phyloP scores from a whole-genome alignment of 140 eudicot species.

The Stevia rebaudiana region DNA sequence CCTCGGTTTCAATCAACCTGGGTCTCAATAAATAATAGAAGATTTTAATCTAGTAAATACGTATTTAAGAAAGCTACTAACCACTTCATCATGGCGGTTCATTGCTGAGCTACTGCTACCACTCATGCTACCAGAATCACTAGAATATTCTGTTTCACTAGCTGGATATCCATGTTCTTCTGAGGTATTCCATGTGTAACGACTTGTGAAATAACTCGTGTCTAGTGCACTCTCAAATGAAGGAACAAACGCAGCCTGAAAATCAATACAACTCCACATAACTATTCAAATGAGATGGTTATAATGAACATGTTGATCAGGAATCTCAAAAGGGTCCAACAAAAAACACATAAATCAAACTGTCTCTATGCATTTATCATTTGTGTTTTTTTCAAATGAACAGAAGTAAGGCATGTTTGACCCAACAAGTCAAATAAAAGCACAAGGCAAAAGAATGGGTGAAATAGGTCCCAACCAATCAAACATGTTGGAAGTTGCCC shows the following conservation, averaged over 20 bases:
- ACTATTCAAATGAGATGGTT: background rate
- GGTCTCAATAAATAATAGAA: background rate
- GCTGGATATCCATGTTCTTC: slow-evolving; percentile 59
- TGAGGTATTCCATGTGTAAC: slow-evolving; percentile 86
- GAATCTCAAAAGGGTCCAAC: background rate
- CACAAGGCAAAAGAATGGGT: background rate
- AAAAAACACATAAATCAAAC: background rate
- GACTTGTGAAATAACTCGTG: slow-evolving; percentile 96
- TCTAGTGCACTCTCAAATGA: slow-evolving; percentile 87
- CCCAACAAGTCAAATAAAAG: background rate
- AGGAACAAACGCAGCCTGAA: slow-evolving; percentile 96
- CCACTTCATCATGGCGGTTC: slow-evolving; percentile 86
- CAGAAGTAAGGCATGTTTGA: background rate
- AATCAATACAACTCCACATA: background rate
- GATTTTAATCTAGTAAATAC: background rate
- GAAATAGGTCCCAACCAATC: too few relatives aligned
- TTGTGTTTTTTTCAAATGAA: background rate
- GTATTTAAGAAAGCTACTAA: slow-evolving; percentile 25
- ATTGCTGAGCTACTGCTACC: slow-evolving; percentile 76
- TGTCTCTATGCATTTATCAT: background rate
- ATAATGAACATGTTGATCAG: background rate
- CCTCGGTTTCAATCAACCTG: too few relatives aligned
- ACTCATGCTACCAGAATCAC: slow-evolving; percentile 76
- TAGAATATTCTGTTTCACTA: slow-evolving; percentile 83
- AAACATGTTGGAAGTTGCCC: background rate